Evolutionary conservation across 139 green algal species (phyloP).

Genomic region (Tetradesmus obliquus): DNA sequence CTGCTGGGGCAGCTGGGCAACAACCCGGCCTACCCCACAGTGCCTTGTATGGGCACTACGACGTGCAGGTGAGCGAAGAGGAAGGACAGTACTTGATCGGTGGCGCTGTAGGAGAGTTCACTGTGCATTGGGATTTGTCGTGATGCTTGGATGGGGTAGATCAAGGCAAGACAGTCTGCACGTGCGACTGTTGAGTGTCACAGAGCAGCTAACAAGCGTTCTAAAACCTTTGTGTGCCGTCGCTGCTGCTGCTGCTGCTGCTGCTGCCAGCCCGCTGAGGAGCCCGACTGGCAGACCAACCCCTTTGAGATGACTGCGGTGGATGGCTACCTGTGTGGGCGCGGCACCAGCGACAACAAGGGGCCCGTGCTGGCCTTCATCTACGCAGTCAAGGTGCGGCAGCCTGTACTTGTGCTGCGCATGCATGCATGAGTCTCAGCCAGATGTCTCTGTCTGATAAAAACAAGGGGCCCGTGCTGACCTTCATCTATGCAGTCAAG

Average conservation of each 20-base stretch:
- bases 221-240: no score
- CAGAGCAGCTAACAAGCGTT: no score
- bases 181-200: no score
- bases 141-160: no score
- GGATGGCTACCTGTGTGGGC: constrained; percentile 93
- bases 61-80: no score
- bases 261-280: constrained; percentile 82
- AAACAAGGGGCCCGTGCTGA: constrained; percentile 96
- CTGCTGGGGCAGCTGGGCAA: background rate
- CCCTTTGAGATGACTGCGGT: constrained; percentile 87
- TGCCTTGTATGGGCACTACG: no score
- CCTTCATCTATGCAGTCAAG: constrained; percentile 91
- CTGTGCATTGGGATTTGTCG: no score
- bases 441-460: no score
- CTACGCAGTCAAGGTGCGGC: constrained; percentile 80
- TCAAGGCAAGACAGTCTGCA: no score
- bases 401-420: background rate
- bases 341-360: constrained; percentile 96
- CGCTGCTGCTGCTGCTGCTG: background rate
- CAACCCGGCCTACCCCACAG: no score
- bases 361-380: constrained; percentile 93
- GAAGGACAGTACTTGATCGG: no score
- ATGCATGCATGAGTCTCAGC: background rate
- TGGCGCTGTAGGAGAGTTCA: no score
- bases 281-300: constrained; percentile 88